Evolutionary conservation across 2,329 filamentous ascomycete genomes (phyloP), one percentile per base, ranked within the genome.

Genomic region (Microdochium paspali): DNA sequence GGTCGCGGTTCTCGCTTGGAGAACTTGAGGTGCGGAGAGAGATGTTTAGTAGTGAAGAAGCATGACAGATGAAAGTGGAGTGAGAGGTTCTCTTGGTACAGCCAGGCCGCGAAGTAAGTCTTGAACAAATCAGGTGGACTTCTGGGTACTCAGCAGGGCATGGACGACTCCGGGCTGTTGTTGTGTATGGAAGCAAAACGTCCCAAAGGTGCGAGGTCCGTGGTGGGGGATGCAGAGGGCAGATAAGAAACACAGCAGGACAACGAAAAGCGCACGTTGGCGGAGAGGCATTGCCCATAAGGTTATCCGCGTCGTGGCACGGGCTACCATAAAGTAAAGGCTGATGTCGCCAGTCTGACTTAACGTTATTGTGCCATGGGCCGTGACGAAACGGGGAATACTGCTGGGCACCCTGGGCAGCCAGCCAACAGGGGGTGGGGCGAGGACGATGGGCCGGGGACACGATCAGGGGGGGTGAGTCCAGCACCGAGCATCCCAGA

Each of bases 381-480:
- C 13, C 35, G 26, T 40, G 35, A 40, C 35, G 35, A 40, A 40
- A 40, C 35, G 35, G 35, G 26, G 35, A 40, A 40, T 40, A 40
- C 35, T 40, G 35, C 35, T 18, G 35, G 18, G 15, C 35, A 40
- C 18, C 35, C 35, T 40, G 7, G 35, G 18, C 15, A 4, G 31
- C 31, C 6, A 18, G 18, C 31, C 31, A 35, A 35, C 31, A 18
- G 10, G 18, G 35, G 4, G 35, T 40, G 35, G 35, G 35, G 35
- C 35, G 18, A 21, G 35, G 15, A 18, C 18, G 35, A 21, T 40
- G 35, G 15, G 6, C 15, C 20, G 35, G 35, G 35, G 35, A 40
- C 35, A 20, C 35, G 35, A 40, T 40, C 18, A 20, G 18, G 6
- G 35, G 35, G 35, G 10, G 35, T 40, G 35, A 21, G 18, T 20